phyloP scores from a whole-genome alignment of 768 basidiomycete species.

The Glaciozyma antarctica region DNA sequence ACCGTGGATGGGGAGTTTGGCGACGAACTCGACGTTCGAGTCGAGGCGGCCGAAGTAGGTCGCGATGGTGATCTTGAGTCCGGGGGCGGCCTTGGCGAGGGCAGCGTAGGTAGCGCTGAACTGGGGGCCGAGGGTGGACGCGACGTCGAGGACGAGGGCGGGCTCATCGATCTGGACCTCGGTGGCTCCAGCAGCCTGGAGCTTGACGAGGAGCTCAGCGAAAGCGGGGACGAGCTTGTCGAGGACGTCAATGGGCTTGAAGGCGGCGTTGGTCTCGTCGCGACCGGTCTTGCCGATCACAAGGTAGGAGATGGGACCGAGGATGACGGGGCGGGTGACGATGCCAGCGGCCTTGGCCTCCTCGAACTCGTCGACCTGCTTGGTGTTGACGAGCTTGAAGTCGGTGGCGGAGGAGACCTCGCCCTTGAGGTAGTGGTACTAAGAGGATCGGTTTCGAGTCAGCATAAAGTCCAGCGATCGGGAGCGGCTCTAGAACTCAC shows the following conservation, averaged over 20 bases:
- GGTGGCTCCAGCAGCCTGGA: slow-evolving; percentile 86
- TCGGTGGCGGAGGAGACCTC: slow-evolving; percentile 44
- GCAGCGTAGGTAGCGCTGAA: slow-evolving; percentile 71
- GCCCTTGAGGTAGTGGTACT: slow-evolving; percentile 69
- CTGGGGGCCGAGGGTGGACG: slow-evolving; percentile 63
- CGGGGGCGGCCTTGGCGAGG: slow-evolving; percentile 67
- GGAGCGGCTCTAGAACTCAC: slow-evolving; percentile 1
- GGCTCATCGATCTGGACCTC: slow-evolving; percentile 98
- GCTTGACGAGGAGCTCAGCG: slow-evolving; percentile 73
- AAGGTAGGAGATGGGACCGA: slow-evolving; percentile 93
- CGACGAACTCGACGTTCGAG: slow-evolving; percentile 73
- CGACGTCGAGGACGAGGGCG: slow-evolving; percentile 81
- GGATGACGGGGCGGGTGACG: slow-evolving; percentile 83
- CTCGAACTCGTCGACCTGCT: slow-evolving; percentile 82
- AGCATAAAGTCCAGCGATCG: slow-evolving; percentile 49
- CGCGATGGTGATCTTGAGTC: slow-evolving; percentile 70
- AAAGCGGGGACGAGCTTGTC: slow-evolving; percentile 83
- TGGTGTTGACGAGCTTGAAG: slow-evolving; percentile 89
- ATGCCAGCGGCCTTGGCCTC: slow-evolving; percentile 88
- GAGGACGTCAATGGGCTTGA: slow-evolving; percentile 84
- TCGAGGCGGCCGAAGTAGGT: slow-evolving; percentile 97
- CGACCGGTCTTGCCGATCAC: slow-evolving; percentile 82
- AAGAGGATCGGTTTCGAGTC: slow-evolving; percentile 50
- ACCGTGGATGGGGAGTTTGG: slow-evolving; percentile 83
- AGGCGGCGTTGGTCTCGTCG: slow-evolving; percentile 48